Evolutionary conservation across 192 early-diverging fungal genomes (phyloP), one percentile per base, ranked within the genome.

Genomic region (Physocladia obscura): DNA sequence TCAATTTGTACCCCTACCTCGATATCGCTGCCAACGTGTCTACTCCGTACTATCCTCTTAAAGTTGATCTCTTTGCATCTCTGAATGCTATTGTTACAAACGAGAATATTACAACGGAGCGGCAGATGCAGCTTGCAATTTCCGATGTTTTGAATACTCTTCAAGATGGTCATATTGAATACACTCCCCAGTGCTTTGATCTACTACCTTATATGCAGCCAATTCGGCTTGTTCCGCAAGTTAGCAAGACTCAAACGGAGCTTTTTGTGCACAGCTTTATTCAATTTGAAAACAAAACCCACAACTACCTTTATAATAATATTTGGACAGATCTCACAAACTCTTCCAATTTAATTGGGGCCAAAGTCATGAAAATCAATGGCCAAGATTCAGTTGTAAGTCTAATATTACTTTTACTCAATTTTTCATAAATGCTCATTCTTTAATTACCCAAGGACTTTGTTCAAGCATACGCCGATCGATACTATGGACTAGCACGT

Each of bases 391-490:
- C 57, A 1, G 8, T 59, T 8, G 57, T 59, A 24, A 37, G 57
- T 59, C 44, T n/a, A 47, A 31, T 30, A 15, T 35, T 19, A 2
- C 19, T 34, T 36, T 29, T 59, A 35, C n/a, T 44, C 57, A 59
- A 59, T 35, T 59, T 1, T 29, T 55, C 52, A 13, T 26, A 55
- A 21, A 17, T 55, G 22, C 13, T 13, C 15, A n/a, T 36, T 2
- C 44, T 49, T 54, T 19, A 15, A 11, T 54, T 11, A n/a, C 1
- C 27, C 21, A 29, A 67, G 64, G 64, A 67, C 64, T 52, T 38
- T 56, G 13, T 70, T 11, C 68, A 70, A 61, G 39, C 30, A 13
- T 70, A 57, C 32, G 55, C 68, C 22, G 68, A 70, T 40, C 38
- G 44, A 2, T 58, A 58, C 55, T 22, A 11, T 2, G 57, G 68